Conservation (phyloP, 805 yeast genomes). For the Wickerhamomyces sydowiorum region DNA sequence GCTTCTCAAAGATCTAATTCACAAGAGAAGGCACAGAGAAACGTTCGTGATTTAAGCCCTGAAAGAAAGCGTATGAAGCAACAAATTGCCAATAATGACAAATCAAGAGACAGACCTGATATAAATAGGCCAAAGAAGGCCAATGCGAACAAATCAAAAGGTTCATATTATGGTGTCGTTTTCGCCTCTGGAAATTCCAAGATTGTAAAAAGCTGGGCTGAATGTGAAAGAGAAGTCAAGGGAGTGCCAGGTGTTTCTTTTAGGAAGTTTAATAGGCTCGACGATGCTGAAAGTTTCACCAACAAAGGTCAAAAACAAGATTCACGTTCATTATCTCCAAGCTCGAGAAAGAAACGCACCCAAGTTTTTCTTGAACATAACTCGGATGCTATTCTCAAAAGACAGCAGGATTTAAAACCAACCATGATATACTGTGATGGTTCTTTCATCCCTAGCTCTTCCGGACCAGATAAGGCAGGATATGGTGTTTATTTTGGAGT, state of each 20-base stretch:
- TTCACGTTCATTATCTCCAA: neutral
- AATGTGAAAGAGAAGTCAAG: constrained; percentile 24
- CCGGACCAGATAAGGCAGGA: constrained; percentile 61
- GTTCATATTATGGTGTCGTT: constrained; percentile 28
- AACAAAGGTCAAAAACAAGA: neutral
- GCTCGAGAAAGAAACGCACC: constrained; percentile 1
- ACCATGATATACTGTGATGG: constrained; percentile 68
- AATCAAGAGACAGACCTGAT: no score
- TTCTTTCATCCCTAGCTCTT: constrained; percentile 36
- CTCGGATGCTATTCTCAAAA: constrained; percentile 1
- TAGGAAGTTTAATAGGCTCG: constrained; percentile 32
- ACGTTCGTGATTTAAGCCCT: no score
- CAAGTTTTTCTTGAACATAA: constrained; percentile 1
- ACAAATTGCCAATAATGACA: no score
- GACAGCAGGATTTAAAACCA: constrained; percentile 5
- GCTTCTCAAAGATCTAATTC: no score
- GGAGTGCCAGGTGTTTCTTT: constrained; percentile 33
- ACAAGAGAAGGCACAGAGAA: no score
- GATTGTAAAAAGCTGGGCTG: constrained; percentile 26
- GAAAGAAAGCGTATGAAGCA: no score
- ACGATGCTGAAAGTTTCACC: constrained; percentile 3
- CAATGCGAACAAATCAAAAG: neutral
- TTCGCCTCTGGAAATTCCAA: constrained; percentile 21
- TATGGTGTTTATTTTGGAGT: constrained; percentile 71
- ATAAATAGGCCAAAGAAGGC: neutral